Evolutionary conservation across 202 grass and related monocot genomes (phyloP), one percentile per base, ranked within the genome.

Genomic region (Brachypodium distachyon): DNA sequence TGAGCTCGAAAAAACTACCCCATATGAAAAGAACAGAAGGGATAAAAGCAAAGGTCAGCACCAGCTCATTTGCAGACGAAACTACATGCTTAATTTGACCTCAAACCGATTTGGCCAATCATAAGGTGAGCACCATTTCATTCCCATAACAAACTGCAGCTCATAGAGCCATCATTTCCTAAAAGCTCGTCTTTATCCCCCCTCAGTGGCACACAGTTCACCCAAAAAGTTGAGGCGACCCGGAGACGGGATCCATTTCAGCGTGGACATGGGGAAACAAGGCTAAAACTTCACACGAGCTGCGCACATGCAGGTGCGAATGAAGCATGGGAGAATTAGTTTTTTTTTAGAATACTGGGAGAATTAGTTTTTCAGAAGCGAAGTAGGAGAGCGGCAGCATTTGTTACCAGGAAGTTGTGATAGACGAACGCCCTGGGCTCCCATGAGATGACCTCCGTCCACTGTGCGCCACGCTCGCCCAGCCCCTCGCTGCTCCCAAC

Each of bases 401-500:
- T 19, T 17, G 0, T 57, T 77, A 98, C 96, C 85, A 98, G 77
- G 76, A 98, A 98, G 78, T 89, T 92, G 64, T 98, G 96, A 73
- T 95, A 90, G 51, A 98, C 41, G 53, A 98, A 98, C 0, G 95
- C 85, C 50, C 95, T 86, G 23, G 95, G 95, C 61, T 94, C 95
- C 95, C 91, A 98, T 6, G 95, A 98, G 54, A 98, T 67, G n/a
- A 94, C 80, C 80, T 98, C 89, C 33, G 96, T 95, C 96, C 96
- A 98, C 65, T 92, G 94, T 22, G 66, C 67, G 12, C 91, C 94
- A 6, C 86, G 92, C 82, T 92, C 79, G 17, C 87, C 89, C 11
- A 98, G 71, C 7, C 89, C 91, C 54, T 90, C 87, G 74, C 82
- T 88, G 85, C 74, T 78, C n/a, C 38, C 74, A 46, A 36, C 5